Evolutionary conservation across 768 basidiomycete genomes (phyloP), one percentile per base, ranked within the genome.

Genomic region (Suillus variegatus): DNA sequence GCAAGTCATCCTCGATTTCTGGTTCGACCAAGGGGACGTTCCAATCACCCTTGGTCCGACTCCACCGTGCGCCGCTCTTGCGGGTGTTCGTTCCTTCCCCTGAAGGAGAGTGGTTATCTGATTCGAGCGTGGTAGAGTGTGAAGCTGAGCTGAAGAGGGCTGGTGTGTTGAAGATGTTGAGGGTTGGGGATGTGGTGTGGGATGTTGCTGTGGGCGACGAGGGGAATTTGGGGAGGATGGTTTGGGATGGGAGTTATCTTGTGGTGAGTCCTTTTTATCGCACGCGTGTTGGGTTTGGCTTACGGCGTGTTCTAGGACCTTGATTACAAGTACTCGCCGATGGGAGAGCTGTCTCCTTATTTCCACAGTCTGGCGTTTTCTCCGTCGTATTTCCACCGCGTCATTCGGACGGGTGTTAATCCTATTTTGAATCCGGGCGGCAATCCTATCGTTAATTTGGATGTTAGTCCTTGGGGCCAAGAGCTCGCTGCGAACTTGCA

Each of bases 201-300:
- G 94, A 95, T 70, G 82, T 89, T 16, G 94, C 93, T 6, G 91
- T 92, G 1, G 90, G 91, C 10, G 93, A 94, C 72, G 93, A 95
- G 73, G 91, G 89, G 1, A 94, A 95, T 74, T 82, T 88, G 8
- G 93, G 93, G n/a, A 79, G 91, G 67, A 73, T 94, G 75, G 82
- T 94, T 10, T 95, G 93, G 93, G 94, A 94, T 73, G 93, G 93
- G n/a, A 87, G 85, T 66, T 95, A 93, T 77, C 82, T 95, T 8
- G 87, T 95, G 70, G 93, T 94, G 6, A 41, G 40, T 60, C 49
- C 51, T 51, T 28, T 43, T 51, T 16, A 28, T 16, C 16, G 0
- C 28, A 32, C 1, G 6, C 1, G 28, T 28, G 18, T 22, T 63
- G 40, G n/a, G 49, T 66, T 69, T 66, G 57, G n/a, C 70, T 67